A percentile compares a stretch with the other conserved stretches of the same genome.
Conservation (phyloP, 768 basidiomycete species). For the Psilocybe tampanensis region DNA sequence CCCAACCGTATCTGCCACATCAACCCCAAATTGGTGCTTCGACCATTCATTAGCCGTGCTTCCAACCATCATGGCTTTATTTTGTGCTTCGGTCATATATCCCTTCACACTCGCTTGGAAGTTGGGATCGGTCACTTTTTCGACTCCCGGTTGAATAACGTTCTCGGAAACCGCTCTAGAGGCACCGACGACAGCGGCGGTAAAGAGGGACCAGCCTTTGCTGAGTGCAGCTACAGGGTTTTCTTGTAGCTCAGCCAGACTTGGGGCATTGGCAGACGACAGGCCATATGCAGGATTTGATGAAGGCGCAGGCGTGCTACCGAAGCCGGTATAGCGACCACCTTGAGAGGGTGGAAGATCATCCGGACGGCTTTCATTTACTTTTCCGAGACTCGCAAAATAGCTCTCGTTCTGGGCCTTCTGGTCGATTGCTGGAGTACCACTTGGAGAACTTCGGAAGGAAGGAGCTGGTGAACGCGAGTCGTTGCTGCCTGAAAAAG, state of each 20-base stretch:
- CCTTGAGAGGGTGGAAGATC: conserved; percentile 93
- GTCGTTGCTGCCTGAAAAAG: conserved; percentile 51
- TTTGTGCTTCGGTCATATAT: conserved; percentile 71
- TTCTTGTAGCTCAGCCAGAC: conserved; percentile 79
- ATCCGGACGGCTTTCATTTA: conserved; percentile 77
- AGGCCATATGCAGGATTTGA: conserved; percentile 70
- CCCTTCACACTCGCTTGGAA: conserved; percentile 76
- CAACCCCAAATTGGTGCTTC: conserved; percentile 77
- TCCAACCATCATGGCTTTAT: conserved; percentile 62
- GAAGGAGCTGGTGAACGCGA: conserved; percentile 58
- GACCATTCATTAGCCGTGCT: conserved; percentile 76
- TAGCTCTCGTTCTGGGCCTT: conserved; percentile 86
- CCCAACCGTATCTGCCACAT: conserved; percentile 79
- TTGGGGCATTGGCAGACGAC: conserved; percentile 81
- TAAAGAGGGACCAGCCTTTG: conserved; percentile 97
- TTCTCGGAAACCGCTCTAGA: conserved; percentile 78
- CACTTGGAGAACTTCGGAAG: conserved; percentile 45
- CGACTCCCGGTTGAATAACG: conserved; percentile 89
- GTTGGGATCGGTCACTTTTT: conserved; percentile 77
- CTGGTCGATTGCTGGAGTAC: conserved; percentile 53
- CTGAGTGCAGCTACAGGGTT: conserved; percentile 84
- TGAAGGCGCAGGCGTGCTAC: conserved; percentile 72
- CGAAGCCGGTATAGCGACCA: conserved; percentile 92
- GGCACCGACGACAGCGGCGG: conserved; percentile 80
- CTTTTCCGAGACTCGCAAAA: conserved; percentile 80